Evolutionary conservation across 2,329 filamentous ascomycete genomes (phyloP).

Genomic region (Ophiostoma ulmi): DNA sequence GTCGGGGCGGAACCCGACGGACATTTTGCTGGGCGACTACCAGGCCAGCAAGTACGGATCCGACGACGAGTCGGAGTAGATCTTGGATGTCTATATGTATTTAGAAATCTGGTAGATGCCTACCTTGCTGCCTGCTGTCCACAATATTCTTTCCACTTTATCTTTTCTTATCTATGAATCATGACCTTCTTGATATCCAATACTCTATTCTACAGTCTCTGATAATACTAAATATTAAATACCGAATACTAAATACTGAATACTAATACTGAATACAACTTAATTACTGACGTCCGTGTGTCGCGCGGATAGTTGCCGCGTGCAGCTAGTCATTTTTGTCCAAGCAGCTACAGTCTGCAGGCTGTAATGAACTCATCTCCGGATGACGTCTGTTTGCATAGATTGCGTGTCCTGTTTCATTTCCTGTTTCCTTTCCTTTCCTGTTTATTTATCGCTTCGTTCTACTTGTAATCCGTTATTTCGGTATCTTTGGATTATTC

Average conservation of each 20-base stretch:
- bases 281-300: not conserved
- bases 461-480: too few relatives aligned
- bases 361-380: conserved; percentile 15
- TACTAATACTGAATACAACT: not conserved
- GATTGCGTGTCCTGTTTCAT: not conserved
- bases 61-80: conserved; percentile 22
- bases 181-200: not conserved
- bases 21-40: conserved; percentile 71
- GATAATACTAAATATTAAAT: too few relatives aligned
- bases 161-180: not conserved
- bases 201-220: too few relatives aligned
- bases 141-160: not conserved
- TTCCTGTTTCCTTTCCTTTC: not conserved
- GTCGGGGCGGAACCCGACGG: conserved; percentile 31
- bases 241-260: too few relatives aligned
- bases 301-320: conserved; percentile 5
- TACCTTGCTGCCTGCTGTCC: too few relatives aligned
- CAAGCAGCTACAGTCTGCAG: not conserved
- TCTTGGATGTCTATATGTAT: too few relatives aligned
- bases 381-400: not conserved
- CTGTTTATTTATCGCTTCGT: too few relatives aligned
- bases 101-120: too few relatives aligned
- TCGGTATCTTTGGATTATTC: too few relatives aligned
- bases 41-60: conserved; percentile 55
- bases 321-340: not conserved